These are phyloP conservation scores for Priceomyces melissophilus DNA, from an alignment of 805 yeast genomes.

Conservation along the genomic window DNA sequence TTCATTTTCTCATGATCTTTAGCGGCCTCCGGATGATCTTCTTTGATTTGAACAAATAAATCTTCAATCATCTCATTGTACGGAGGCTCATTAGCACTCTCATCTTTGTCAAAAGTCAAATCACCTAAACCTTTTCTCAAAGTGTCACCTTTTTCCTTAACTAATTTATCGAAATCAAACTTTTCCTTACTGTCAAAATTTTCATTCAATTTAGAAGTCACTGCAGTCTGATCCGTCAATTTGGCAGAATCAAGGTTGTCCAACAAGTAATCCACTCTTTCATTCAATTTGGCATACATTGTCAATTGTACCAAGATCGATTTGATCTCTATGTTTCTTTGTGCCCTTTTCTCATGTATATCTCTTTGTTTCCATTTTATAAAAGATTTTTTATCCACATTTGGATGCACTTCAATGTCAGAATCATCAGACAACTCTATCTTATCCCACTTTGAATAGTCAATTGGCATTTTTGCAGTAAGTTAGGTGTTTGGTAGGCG, in stretches of 20 bases:
- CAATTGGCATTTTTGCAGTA: slow-evolving; percentile 66
- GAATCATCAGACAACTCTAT: slow-evolving; percentile 95
- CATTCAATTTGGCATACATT: slow-evolving; percentile 75
- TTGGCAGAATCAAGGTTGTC: slow-evolving; percentile 37
- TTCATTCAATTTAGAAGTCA: slow-evolving; percentile 40
- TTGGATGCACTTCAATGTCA: slow-evolving; percentile 96
- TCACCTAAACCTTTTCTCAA: slow-evolving; percentile 44
- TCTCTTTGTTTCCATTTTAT: slow-evolving; percentile 96
- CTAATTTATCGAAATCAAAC: slow-evolving; percentile 43
- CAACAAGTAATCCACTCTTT: slow-evolving; percentile 66
- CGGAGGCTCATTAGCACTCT: slow-evolving; percentile 49
- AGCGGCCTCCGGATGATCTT: slow-evolving; percentile 52
- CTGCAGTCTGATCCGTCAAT: slow-evolving; percentile 25
- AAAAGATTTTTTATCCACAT: slow-evolving; percentile 90
- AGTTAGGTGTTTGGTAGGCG: not conserved
- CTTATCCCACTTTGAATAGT: slow-evolving; percentile 97
- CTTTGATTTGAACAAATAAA: slow-evolving; percentile 70
- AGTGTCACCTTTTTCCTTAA: slow-evolving; percentile 36
- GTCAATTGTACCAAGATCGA: slow-evolving; percentile 72
- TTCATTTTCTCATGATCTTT: slow-evolving; percentile 32
- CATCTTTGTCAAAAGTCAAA: slow-evolving; percentile 33
- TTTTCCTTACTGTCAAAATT: slow-evolving; percentile 59
- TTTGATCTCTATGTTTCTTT: slow-evolving; percentile 73
- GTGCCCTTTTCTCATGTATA: slow-evolving; percentile 87
- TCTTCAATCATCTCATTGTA: slow-evolving; percentile 94